Evolutionary conservation across 169 alveolate genomes (phyloP).

Genomic region (Ichthyophthirius multifiliis): DNA sequence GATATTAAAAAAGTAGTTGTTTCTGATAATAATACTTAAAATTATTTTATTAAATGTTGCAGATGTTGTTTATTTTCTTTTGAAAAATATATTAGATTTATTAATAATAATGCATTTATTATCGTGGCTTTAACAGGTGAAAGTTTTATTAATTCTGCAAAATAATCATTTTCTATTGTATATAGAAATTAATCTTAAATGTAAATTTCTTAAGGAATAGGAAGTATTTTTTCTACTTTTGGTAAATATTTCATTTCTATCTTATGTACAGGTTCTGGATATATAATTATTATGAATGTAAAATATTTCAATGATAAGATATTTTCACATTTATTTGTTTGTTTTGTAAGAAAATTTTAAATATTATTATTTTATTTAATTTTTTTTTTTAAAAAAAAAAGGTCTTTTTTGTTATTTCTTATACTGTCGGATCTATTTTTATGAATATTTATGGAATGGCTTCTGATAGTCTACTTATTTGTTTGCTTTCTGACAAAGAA

Average conservation of each 20-base stretch:
- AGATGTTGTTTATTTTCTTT: slow-evolving; percentile 17
- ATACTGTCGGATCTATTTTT: slow-evolving; percentile 20
- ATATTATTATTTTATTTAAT: too few species aligned
- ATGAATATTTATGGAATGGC: slow-evolving; percentile 45
- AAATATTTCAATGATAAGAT: neutral
- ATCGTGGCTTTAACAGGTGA: slow-evolving; percentile 32
- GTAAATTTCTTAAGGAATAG: slow-evolving; percentile 28
- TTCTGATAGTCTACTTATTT: slow-evolving; percentile 26
- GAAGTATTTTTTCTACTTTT: slow-evolving; percentile 23
- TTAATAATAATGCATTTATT: slow-evolving; percentile 29
- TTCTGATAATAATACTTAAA: neutral
- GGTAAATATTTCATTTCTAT: slow-evolving; percentile 17
- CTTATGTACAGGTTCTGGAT: slow-evolving; percentile 10
- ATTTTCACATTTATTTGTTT: slow-evolving; percentile 13
- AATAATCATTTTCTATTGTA: slow-evolving; percentile 30
- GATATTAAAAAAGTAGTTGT: neutral
- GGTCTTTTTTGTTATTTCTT: slow-evolving; percentile 19
- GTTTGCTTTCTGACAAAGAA: slow-evolving; percentile 9
- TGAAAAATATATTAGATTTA: slow-evolving; percentile 29
- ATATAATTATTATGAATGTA: slow-evolving; percentile 17
- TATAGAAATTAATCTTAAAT: slow-evolving; percentile 13
- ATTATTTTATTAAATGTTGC: neutral
- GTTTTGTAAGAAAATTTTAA: too few species aligned
- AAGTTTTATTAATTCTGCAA: slow-evolving; percentile 32
- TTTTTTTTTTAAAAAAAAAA: neutral